These are phyloP conservation scores for Lotmaria passim DNA, from an alignment of 208 protist genomes.

Conservation along the genomic window DNA sequence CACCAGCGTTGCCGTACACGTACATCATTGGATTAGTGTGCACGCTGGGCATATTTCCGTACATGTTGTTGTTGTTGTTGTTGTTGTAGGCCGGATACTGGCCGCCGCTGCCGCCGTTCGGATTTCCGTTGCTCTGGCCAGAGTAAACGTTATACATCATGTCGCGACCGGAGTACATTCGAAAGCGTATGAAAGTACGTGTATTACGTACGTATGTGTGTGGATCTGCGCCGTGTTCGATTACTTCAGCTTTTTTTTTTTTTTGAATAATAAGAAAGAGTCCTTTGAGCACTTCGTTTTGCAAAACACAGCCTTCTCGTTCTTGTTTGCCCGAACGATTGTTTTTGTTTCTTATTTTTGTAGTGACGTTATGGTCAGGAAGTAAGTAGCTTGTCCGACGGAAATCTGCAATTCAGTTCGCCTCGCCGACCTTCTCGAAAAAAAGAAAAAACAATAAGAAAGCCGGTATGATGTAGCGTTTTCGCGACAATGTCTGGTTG, in stretches of 20 bases:
- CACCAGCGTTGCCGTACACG: conserved; percentile 7
- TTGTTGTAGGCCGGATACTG: conserved; percentile 12
- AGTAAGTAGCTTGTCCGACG: too few species aligned
- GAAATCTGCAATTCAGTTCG: too few species aligned
- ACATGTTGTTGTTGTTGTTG: too few species aligned
- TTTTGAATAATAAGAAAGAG: conserved; percentile 5
- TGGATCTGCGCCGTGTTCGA: neutral
- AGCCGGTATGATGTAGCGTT: too few species aligned
- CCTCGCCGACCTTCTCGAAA: too few species aligned
- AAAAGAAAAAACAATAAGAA: too few species aligned
- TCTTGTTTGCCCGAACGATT: too few species aligned
- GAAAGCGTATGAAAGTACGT: too few species aligned
- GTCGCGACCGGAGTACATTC: conserved; percentile 20
- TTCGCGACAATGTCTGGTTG: too few species aligned
- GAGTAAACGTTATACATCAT: conserved; percentile 32
- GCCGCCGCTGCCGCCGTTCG: neutral
- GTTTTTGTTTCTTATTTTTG: too few species aligned
- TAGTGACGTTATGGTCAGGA: too few species aligned
- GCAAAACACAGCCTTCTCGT: too few species aligned
- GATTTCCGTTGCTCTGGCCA: neutral
- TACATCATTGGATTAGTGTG: conserved; percentile 14
- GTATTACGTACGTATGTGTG: neutral
- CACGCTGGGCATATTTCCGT: neutral
- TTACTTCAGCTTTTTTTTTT: neutral
- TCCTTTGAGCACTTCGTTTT: neutral